phyloP scores from a whole-genome alignment of 75 land plant genomes.

The Selaginella moellendorffii region DNA sequence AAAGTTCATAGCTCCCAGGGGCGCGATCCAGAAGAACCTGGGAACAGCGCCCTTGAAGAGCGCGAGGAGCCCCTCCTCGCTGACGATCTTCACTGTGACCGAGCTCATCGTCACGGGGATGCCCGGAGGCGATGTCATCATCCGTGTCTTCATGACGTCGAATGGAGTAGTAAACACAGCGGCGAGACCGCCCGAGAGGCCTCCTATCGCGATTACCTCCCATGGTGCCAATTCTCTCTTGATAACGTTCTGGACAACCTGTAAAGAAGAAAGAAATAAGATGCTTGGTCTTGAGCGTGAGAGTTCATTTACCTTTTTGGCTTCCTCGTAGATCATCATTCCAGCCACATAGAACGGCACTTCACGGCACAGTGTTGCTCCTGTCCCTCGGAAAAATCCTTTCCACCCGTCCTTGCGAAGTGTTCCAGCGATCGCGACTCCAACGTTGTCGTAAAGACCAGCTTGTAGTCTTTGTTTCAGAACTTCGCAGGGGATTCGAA shows the following conservation, averaged over 20 bases:
- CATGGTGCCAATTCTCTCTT: constrained; percentile 77
- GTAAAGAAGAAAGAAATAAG: neutral
- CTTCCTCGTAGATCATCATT: constrained; percentile 77
- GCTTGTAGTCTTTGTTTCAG: constrained; percentile 88
- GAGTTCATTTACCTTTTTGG: constrained; percentile 57
- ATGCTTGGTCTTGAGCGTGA: neutral
- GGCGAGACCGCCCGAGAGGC: constrained; percentile 82
- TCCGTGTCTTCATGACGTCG: constrained; percentile 95
- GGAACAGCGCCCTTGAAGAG: constrained; percentile 92
- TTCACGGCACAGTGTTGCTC: constrained; percentile 86
- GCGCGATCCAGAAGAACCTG: constrained; percentile 97
- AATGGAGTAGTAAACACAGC: constrained; percentile 89
- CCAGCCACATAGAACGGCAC: constrained; percentile 98
- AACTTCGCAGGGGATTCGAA: constrained; percentile 90
- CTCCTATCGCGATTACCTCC: constrained; percentile 80
- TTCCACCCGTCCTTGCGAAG: constrained; percentile 65
- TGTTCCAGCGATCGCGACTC: constrained; percentile 78
- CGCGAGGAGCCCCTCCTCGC: constrained; percentile 79
- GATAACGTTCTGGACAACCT: constrained; percentile 52
- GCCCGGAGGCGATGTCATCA: constrained; percentile 79
- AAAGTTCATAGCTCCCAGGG: constrained; percentile 97
- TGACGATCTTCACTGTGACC: constrained; percentile 65
- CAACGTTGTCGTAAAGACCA: constrained; percentile 86
- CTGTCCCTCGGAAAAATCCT: constrained; percentile 95
- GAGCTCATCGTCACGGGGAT: constrained; percentile 48